These are phyloP conservation scores for Hypoxylon sp. DNA, from an alignment of 2,329 filamentous ascomycete genomes.

Conservation along the genomic window DNA sequence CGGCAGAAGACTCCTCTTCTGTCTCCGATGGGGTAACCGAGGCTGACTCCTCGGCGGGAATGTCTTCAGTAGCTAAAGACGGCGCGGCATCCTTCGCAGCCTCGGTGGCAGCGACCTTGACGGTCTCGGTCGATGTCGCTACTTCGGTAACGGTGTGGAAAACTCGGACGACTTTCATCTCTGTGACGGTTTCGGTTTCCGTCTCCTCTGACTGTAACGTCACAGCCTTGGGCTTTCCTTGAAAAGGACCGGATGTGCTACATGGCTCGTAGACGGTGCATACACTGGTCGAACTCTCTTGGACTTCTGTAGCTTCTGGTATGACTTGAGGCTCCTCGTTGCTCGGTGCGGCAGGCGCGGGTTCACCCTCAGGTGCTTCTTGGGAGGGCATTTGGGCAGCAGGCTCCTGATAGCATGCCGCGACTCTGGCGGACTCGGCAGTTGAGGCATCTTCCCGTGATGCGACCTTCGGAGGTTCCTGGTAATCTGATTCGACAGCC, in stretches of 20 bases:
- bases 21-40: neutral
- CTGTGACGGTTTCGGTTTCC: conserved; percentile 51
- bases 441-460: neutral
- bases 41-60: conserved; percentile 1
- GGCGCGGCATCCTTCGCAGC: conserved; percentile 7
- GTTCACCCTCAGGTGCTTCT: conserved; percentile 6
- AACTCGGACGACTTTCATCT: conserved; percentile 54
- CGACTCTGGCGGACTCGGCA: neutral
- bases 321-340: conserved; percentile 8
- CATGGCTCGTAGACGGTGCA: conserved; percentile 47
- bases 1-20: neutral
- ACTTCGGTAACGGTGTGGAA: conserved; percentile 57
- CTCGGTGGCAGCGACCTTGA: conserved; percentile 40
- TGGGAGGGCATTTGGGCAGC: neutral
- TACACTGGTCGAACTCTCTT: conserved; percentile 34
- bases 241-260: conserved; percentile 19
- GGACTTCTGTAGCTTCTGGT: conserved; percentile 1
- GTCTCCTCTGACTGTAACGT: conserved; percentile 46
- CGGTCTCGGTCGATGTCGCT: conserved; percentile 53
- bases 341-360: neutral
- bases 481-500: neutral
- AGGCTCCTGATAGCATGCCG: conserved; percentile 4
- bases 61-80: conserved; percentile 11
- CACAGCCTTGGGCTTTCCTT: conserved; percentile 15
- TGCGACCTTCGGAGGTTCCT: neutral